phyloP scores from a whole-genome alignment of 2,329 filamentous ascomycete species.

The Trichoderma sp. region DNA sequence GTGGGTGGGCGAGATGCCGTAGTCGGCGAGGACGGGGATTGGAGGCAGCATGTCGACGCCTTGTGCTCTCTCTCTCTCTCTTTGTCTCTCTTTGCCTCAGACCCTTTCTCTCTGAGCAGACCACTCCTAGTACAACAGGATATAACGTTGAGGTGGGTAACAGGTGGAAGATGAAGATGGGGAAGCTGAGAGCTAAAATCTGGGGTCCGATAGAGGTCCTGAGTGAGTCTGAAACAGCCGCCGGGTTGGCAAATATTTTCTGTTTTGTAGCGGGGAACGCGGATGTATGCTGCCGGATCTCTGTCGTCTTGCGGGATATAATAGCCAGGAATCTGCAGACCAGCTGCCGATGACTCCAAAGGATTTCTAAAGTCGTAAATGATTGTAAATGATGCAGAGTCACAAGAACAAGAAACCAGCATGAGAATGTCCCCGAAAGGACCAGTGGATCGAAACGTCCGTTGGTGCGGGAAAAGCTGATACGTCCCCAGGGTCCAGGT shows the following conservation, averaged over 20 bases:
- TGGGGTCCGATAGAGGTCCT: neutral
- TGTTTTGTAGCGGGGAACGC: conserved; percentile 4
- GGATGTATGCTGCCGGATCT: neutral
- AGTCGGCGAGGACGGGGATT: conserved; percentile 69
- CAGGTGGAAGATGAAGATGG: neutral
- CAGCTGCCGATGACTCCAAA: neutral
- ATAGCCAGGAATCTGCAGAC: conserved; percentile 7
- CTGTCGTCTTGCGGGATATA: conserved; percentile 19
- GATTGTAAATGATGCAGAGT: conserved; percentile 6
- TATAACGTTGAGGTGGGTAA: neutral
- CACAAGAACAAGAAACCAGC: neutral
- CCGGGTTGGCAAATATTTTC: conserved; percentile 5
- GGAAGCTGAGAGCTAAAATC: neutral
- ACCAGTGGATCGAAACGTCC: neutral
- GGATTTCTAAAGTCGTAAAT: neutral
- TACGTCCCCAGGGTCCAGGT: neutral
- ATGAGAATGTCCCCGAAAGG: neutral
- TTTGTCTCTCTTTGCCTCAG: neutral
- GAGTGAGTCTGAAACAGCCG: conserved; percentile 17
- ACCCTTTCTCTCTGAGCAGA: neutral
- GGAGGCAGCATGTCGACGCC: conserved; percentile 55
- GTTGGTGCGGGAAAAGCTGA: conserved; percentile 6
- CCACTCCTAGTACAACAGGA: neutral
- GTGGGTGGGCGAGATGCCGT: conserved; percentile 74
- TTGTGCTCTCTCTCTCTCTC: neutral